These are phyloP conservation scores for Chionographis japonica DNA, from an alignment of 106 monocot species.

Conservation along the genomic window DNA sequence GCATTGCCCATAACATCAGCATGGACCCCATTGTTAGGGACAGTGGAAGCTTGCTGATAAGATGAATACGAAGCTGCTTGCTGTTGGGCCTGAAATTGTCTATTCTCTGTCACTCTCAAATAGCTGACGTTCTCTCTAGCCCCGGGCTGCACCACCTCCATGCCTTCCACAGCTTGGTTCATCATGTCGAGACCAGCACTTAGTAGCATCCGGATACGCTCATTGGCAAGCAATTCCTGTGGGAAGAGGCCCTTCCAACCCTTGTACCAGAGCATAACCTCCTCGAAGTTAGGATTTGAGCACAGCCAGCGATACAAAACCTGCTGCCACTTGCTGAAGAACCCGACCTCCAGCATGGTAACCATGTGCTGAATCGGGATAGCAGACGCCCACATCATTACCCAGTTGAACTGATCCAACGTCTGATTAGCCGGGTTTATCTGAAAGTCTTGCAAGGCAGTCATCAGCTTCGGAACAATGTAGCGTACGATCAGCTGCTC, in stretches of 20 bases:
- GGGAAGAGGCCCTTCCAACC: slow-evolving; percentile 94
- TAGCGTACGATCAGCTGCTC: slow-evolving; percentile 57
- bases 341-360: slow-evolving; percentile 64
- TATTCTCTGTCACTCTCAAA: slow-evolving; percentile 59
- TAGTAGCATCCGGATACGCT: slow-evolving; percentile 47
- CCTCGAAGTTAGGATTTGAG: slow-evolving; percentile 75
- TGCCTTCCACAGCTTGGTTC: slow-evolving; percentile 86
- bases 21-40: slow-evolving; percentile 27
- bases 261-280: slow-evolving; percentile 81
- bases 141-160: slow-evolving; percentile 68
- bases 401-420: slow-evolving; percentile 81
- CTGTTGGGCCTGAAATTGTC: slow-evolving; percentile 71
- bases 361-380: slow-evolving; percentile 85
- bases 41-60: slow-evolving; percentile 21
- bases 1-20: slow-evolving; percentile 21
- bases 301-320: slow-evolving; percentile 79
- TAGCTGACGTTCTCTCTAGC: slow-evolving; percentile 72
- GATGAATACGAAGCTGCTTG: slow-evolving; percentile 38
- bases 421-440: slow-evolving; percentile 77
- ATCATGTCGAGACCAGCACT: slow-evolving; percentile 79
- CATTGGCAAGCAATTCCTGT: slow-evolving; percentile 71
- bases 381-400: slow-evolving; percentile 75
- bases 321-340: slow-evolving; percentile 91
- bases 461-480: slow-evolving; percentile 73
- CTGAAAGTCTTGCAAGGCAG: slow-evolving; percentile 72